A percentile compares a stretch with the other conserved stretches of the same genome.
Conservation (phyloP, 1,284 basidiomycete genomes). For the Cystobasidiaceae sp. region DNA sequence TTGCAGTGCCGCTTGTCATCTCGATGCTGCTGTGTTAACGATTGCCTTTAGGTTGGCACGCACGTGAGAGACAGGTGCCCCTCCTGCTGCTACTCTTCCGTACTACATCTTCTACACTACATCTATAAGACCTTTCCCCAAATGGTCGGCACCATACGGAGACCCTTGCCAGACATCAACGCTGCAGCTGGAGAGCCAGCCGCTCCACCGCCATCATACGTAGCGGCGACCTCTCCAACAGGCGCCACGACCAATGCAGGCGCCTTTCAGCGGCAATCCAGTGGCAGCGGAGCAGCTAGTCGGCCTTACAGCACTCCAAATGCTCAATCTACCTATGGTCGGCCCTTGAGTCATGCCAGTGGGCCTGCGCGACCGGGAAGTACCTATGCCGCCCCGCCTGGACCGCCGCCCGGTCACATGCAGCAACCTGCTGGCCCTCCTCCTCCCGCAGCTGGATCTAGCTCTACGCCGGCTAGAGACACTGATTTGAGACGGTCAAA, state of each 20-base stretch:
- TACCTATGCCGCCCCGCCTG: conserved; percentile 2
- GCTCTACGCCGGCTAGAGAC: background rate
- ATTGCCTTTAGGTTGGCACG: too few species aligned
- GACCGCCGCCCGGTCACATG: background rate
- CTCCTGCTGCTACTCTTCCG: background rate
- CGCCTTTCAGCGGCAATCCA: conserved; percentile 1
- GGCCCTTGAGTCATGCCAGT: background rate
- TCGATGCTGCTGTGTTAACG: background rate
- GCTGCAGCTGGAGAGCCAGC: background rate
- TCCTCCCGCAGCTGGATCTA: background rate
- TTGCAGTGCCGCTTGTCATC: background rate
- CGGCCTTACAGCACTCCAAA: background rate
- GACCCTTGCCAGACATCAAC: background rate
- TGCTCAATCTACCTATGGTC: background rate
- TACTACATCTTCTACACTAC: background rate
- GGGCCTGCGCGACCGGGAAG: background rate
- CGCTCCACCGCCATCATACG: conserved; percentile 17
- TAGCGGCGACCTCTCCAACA: background rate
- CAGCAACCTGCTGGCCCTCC: background rate
- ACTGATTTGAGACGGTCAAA: conserved; percentile 9
- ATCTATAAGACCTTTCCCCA: background rate
- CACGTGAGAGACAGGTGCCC: too few species aligned
- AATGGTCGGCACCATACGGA: conserved; percentile 18
- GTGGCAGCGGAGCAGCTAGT: background rate
- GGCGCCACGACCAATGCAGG: conserved; percentile 7